Percentiles rank a stretch among this genome's conserved stretches.
Evolutionary conservation across 2,329 filamentous ascomycete species (phyloP).

Genomic region (Leptographium galeiforme): DNA sequence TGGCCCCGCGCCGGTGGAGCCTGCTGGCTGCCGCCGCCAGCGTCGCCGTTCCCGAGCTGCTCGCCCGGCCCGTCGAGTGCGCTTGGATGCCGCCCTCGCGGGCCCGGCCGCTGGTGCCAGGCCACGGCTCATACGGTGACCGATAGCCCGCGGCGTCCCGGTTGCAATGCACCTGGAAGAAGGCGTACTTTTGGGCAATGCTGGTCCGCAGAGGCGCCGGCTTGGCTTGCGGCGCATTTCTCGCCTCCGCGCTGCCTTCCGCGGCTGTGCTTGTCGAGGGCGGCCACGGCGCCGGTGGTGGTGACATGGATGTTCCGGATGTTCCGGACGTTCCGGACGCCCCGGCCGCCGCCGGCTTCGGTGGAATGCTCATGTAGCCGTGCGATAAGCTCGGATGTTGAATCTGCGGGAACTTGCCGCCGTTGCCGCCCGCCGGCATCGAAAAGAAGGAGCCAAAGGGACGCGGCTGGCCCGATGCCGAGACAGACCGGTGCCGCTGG

Average conservation of each 20-base stretch:
- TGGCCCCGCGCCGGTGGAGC: slow-evolving; percentile 10
- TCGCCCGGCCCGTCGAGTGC: slow-evolving; percentile 4
- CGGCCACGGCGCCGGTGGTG: not conserved
- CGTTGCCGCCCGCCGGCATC: slow-evolving; percentile 5
- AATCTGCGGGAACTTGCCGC: slow-evolving; percentile 12
- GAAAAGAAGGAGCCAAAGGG: slow-evolving; percentile 13
- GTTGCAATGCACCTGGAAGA: slow-evolving; percentile 39
- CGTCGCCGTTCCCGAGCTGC: slow-evolving; percentile 4
- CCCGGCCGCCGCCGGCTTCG: slow-evolving; percentile 1
- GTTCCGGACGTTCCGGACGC: not conserved
- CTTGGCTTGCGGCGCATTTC: not conserved
- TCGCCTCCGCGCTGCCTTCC: not conserved
- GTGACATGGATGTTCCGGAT: not conserved
- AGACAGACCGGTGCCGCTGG: slow-evolving; percentile 8
- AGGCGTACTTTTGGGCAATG: slow-evolving; percentile 36
- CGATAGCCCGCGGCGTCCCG: slow-evolving; percentile 41
- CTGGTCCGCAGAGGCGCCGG: slow-evolving; percentile 3
- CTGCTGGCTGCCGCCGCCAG: slow-evolving; percentile 7
- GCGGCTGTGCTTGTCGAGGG: not conserved
- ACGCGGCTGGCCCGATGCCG: slow-evolving; percentile 15
- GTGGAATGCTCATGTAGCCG: slow-evolving; percentile 8
- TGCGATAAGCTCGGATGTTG: slow-evolving; percentile 12
- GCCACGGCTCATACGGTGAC: slow-evolving; percentile 42
- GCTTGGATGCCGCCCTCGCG: slow-evolving; percentile 18
- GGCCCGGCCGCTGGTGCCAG: slow-evolving; percentile 42